Evolutionary conservation across 2,329 filamentous ascomycete genomes (phyloP).

Genomic region (Polytolypa hystricis): DNA sequence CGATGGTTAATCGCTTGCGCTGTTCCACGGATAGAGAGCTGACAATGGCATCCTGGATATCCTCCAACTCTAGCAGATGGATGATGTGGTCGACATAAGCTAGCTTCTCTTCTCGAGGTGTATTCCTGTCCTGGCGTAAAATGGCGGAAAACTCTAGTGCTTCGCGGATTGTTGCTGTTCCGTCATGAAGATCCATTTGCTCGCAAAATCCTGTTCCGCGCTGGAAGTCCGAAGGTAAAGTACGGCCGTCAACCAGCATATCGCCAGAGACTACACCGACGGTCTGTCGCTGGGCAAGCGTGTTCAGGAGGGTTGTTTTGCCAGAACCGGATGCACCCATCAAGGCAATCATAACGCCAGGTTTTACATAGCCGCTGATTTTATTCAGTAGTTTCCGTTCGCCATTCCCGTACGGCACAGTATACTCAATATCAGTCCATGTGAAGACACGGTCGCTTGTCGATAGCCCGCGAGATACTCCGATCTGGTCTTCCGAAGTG

Average conservation of each 20-base stretch:
- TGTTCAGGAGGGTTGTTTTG: slow-evolving; percentile 74
- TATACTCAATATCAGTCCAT: slow-evolving; percentile 61
- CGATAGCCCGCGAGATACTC: slow-evolving; percentile 29
- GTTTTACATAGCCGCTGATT: slow-evolving; percentile 67
- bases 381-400: slow-evolving; percentile 54
- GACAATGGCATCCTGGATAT: slow-evolving; percentile 58
- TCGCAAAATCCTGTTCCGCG: slow-evolving; percentile 60
- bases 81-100: slow-evolving; percentile 58
- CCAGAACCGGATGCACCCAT: slow-evolving; percentile 75
- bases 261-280: slow-evolving; percentile 54
- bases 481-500: background rate
- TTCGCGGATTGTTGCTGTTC: slow-evolving; percentile 55
- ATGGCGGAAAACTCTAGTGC: slow-evolving; percentile 59
- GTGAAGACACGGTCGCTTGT: slow-evolving; percentile 57
- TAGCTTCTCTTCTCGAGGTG: slow-evolving; percentile 50
- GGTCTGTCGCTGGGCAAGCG: slow-evolving; percentile 60
- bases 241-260: slow-evolving; percentile 59
- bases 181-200: slow-evolving; percentile 61
- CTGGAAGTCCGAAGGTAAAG: slow-evolving; percentile 53
- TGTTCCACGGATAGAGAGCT: slow-evolving; percentile 56
- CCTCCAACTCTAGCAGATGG: slow-evolving; percentile 51
- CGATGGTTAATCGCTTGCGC: slow-evolving; percentile 61
- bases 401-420: slow-evolving; percentile 55
- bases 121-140: slow-evolving; percentile 47
- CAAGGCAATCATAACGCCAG: slow-evolving; percentile 66